Evolutionary conservation across 1,284 basidiomycete species (phyloP).

Genomic region (Agaricales sp.): DNA sequence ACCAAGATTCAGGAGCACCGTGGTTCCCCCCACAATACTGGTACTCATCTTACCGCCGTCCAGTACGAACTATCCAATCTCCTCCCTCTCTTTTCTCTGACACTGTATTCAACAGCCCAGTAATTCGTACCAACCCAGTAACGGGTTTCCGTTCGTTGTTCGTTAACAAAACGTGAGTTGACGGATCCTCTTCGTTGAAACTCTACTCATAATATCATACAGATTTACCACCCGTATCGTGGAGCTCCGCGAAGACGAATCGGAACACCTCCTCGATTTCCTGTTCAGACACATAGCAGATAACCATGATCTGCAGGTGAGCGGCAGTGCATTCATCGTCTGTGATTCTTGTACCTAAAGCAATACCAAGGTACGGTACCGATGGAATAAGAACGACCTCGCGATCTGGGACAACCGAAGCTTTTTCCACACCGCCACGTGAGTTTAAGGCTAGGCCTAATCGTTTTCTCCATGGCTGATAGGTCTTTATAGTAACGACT

Average conservation of each 20-base stretch:
- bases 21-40: conserved; percentile 50
- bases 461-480: background rate
- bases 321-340: too few species aligned
- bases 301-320: conserved; percentile 60
- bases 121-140: conserved; percentile 45
- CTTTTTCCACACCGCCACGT: conserved; percentile 44
- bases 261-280: conserved; percentile 37
- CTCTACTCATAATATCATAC: background rate
- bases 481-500: conserved; percentile 33
- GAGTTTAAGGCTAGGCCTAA: conserved; percentile 10
- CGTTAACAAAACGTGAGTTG: conserved; percentile 40
- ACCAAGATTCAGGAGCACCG: conserved; percentile 28
- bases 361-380: conserved; percentile 25
- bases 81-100: background rate
- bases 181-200: background rate
- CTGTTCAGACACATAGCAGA: conserved; percentile 36
- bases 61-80: conserved; percentile 29
- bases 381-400: conserved; percentile 37
- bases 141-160: conserved; percentile 61
- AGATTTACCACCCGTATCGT: conserved; percentile 57
- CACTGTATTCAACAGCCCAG: conserved; percentile 23
- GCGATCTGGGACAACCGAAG: conserved; percentile 49
- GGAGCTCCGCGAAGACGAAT: conserved; percentile 50
- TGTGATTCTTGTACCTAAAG: conserved; percentile 21
- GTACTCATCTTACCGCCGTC: conserved; percentile 41